Evolutionary conservation across 169 alveolate genomes (phyloP).

Genomic region (Plasmodium adleri): DNA sequence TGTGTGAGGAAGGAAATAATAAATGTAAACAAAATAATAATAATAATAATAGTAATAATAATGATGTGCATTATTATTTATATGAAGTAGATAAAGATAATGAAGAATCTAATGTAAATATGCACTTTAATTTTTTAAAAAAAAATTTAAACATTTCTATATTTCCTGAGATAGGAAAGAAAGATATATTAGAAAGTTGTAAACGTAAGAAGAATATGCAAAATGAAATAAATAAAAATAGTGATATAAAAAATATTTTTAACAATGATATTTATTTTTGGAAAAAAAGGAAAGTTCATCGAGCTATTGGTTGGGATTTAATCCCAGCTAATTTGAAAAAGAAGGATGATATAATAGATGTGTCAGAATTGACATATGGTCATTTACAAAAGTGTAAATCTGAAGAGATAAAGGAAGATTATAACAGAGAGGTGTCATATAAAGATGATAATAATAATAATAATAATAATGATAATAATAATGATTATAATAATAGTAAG

Average conservation of each 20-base stretch:
- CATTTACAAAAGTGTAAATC: too few species aligned
- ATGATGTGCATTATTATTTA: constrained; percentile 15
- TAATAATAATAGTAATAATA: not conserved
- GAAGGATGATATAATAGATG: constrained; percentile 45
- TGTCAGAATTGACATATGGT: constrained; percentile 31
- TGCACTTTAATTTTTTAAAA: not conserved
- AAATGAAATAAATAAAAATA: constrained; percentile 67
- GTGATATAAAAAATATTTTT: constrained; percentile 36
- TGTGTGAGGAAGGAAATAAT: not conserved
- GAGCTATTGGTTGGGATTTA: constrained; percentile 58
- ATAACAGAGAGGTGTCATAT: not conserved
- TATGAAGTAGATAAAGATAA: constrained; percentile 58
- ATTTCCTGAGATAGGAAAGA: constrained; percentile 66
- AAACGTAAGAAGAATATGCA: constrained; percentile 58
- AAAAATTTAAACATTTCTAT: constrained; percentile 50
- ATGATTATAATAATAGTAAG: not conserved
- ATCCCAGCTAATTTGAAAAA: not conserved
- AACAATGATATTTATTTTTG: constrained; percentile 72
- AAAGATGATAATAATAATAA: not conserved
- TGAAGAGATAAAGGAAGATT: not conserved
- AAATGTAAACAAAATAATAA: not conserved
- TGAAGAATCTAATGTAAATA: constrained; percentile 8
- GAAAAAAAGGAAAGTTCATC: constrained; percentile 64
- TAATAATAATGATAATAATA: not conserved
- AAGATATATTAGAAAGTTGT: constrained; percentile 52